Evolutionary conservation across 768 basidiomycete genomes (phyloP).

Genomic region (Pulveroboletus frians): DNA sequence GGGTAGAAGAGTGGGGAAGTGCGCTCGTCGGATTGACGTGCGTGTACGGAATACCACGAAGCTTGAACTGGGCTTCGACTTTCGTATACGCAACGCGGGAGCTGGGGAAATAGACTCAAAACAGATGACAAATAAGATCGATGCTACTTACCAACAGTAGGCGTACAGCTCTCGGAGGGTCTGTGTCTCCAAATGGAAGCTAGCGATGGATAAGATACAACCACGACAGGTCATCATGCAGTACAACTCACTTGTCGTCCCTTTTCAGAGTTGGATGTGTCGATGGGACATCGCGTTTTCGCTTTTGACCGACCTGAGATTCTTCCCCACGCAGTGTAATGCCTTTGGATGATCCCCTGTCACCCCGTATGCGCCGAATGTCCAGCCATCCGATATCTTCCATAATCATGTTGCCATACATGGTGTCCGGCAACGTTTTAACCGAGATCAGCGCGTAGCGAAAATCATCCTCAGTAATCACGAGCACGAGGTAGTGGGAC

Average conservation of each 20-base stretch:
- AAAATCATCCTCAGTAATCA: slow-evolving; percentile 72
- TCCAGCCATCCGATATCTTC: slow-evolving; percentile 79
- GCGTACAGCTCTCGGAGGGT: slow-evolving; percentile 75
- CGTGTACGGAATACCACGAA: slow-evolving; percentile 70
- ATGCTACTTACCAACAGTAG: slow-evolving; percentile 73
- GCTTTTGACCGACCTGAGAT: slow-evolving; percentile 23
- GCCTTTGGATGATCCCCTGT: slow-evolving; percentile 24
- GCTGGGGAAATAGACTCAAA: slow-evolving; percentile 34
- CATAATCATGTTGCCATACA: slow-evolving; percentile 59
- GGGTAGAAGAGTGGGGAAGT: slow-evolving; percentile 38
- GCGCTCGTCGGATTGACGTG: slow-evolving; percentile 59
- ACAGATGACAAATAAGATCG: not conserved
- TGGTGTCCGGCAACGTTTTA: slow-evolving; percentile 46
- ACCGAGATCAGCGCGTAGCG: slow-evolving; percentile 79
- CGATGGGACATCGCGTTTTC: slow-evolving; percentile 22
- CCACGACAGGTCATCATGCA: not conserved
- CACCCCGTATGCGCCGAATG: slow-evolving; percentile 58
- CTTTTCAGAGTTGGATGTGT: slow-evolving; percentile 8
- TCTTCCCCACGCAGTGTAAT: slow-evolving; percentile 16
- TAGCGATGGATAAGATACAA: slow-evolving; percentile 3
- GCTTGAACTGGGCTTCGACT: slow-evolving; percentile 83
- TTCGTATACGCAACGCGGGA: slow-evolving; percentile 88
- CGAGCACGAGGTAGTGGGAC: slow-evolving; percentile 78
- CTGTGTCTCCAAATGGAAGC: slow-evolving; percentile 67
- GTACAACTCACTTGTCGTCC: slow-evolving; percentile 27